Evolutionary conservation across 176 grass and related monocot species (phyloP), one percentile per base, ranked within the genome.

Genomic region (Echinochloa phyllopogon): DNA sequence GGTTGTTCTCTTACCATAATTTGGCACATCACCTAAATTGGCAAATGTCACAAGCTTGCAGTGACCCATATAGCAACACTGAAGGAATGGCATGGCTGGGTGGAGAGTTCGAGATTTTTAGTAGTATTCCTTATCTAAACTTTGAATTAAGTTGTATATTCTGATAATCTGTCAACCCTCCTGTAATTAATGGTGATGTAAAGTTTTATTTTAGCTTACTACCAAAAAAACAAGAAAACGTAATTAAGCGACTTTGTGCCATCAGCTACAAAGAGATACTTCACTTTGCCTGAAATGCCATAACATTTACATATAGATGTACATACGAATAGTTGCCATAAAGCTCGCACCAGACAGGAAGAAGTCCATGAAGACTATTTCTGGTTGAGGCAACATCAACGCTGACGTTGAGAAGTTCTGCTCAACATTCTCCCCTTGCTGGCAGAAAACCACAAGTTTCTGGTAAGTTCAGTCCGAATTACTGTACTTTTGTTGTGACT

Each of bases 331-430:
- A 17, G 67, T 97, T 69, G 92, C 90, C 51, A 92, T 94, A 82
- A 94, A 94, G 78, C 80, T 94, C 60, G 88, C 92, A 21, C 92
- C 94, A 53, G 92, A 97, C 50, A 90, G 92, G 81, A 97, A 97
- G 72, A 97, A 97, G 80, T 97, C 92, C 79, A 91, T 91, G 92
- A 90, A 92, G 49, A 79, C 94, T 48, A 91, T 97, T 53, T 83
- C 83, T 50, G 92, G 90, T 67, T 85, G 79, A 85, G 92, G 92
- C 39, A 61, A 92, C 77, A 82, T 94, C 61, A 87, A 92, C 59
- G 80, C 62, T 27, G 92, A 97, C 7, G 91, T 97, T 1, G 76
- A 97, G 57, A 88, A 87, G 36, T 97, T 97, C 36, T 94, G 94
- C 63, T 29, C 74, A 52, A 77, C 65, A 27, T 92, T 97, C 69